Evolutionary conservation across 2,329 filamentous ascomycete genomes (phyloP).

Genomic region (Exophiala sideris): DNA sequence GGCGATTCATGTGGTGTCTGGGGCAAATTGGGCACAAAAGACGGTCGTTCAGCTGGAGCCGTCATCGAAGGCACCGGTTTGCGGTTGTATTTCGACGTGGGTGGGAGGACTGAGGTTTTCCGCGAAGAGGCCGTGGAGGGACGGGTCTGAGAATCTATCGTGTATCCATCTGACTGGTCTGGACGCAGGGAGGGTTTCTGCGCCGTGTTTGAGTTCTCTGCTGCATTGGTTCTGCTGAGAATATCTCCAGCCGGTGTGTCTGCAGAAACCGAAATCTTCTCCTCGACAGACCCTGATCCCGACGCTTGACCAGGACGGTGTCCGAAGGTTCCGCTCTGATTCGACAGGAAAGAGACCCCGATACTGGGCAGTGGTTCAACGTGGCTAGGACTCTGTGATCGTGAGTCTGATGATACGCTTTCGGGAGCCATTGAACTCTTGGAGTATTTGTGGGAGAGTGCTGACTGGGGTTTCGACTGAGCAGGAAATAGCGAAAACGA

Average conservation of each 20-base stretch:
- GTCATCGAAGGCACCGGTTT: conserved; percentile 20
- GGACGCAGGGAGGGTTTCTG: conserved; percentile 9
- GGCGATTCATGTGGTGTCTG: conserved; percentile 24
- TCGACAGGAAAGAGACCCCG: neutral
- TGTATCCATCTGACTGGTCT: conserved; percentile 5
- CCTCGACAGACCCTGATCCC: conserved; percentile 13
- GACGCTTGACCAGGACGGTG: conserved; percentile 16
- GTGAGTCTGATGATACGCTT: conserved; percentile 15
- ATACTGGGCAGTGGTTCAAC: conserved; percentile 18
- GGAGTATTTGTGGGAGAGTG: conserved; percentile 21
- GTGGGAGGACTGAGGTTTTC: conserved; percentile 16
- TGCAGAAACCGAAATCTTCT: conserved; percentile 20
- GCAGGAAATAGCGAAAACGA: conserved; percentile 22
- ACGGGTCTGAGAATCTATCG: conserved; percentile 10
- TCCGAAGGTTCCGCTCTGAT: neutral
- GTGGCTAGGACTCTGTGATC: conserved; percentile 14
- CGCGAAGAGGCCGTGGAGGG: conserved; percentile 23
- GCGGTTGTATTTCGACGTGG: conserved; percentile 28
- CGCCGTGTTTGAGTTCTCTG: conserved; percentile 11
- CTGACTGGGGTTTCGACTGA: conserved; percentile 16
- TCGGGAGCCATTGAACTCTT: conserved; percentile 24
- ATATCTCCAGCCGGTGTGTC: conserved; percentile 5
- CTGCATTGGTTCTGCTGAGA: conserved; percentile 11
- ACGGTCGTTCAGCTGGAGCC: conserved; percentile 7
- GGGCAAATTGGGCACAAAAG: conserved; percentile 14